phyloP scores from a whole-genome alignment of 2,329 filamentous ascomycete species.

The Talaromyces verruculosus region DNA sequence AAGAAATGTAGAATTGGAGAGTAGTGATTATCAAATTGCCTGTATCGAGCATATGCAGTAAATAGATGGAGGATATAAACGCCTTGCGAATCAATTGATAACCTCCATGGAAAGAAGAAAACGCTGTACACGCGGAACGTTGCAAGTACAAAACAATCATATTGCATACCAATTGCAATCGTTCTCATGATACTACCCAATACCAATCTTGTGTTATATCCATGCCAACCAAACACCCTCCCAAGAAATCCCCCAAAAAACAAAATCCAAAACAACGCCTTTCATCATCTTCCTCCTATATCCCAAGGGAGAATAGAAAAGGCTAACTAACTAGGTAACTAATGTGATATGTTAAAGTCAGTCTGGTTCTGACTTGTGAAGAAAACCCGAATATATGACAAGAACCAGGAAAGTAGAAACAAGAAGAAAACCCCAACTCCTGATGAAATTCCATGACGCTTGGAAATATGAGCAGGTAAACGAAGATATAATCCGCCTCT shows the following conservation, averaged over 20 bases:
- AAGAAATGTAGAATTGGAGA: background rate
- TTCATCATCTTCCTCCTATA: background rate
- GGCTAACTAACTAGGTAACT: background rate
- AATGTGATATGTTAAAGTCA: conserved; percentile 8
- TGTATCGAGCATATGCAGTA: background rate
- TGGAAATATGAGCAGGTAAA: conserved; percentile 5
- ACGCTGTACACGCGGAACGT: too few species aligned
- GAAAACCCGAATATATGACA: conserved; percentile 16
- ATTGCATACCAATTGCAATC: background rate
- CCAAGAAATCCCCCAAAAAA: background rate
- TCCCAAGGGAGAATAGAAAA: background rate
- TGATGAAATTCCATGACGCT: background rate
- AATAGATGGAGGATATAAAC: background rate
- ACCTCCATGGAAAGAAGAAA: background rate
- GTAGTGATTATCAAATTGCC: background rate
- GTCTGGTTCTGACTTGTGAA: conserved; percentile 14
- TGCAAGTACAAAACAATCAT: background rate
- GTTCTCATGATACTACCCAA: background rate
- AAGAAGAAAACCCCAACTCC: conserved; percentile 13
- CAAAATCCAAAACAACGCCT: background rate
- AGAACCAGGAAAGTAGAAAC: conserved; percentile 21
- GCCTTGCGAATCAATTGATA: background rate
- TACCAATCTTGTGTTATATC: conserved; percentile 3
- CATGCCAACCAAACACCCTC: conserved; percentile 11
- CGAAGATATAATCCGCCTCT: background rate